A percentile compares a stretch with the other conserved stretches of the same genome.
phyloP scores from a whole-genome alignment of 352 stramenopile species.

The Phytopythium sindhum region DNA sequence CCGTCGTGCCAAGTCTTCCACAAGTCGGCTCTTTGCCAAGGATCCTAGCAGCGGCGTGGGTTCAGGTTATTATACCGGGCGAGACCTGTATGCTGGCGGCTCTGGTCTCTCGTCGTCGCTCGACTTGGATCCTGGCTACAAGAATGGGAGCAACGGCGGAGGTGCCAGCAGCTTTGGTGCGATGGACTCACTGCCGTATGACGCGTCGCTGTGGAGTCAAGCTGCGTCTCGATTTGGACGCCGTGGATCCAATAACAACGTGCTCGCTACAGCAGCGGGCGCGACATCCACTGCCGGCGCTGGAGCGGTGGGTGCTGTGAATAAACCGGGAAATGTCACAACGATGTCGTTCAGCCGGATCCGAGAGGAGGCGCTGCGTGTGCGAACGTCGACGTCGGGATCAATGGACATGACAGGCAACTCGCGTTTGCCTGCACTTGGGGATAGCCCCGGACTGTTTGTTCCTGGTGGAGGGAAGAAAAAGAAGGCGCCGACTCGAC shows the following conservation, averaged over 20 bases:
- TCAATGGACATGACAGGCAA: constrained; percentile 19
- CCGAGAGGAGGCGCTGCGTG: constrained; percentile 63
- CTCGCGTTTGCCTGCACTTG: not conserved
- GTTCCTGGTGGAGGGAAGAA: constrained; percentile 8
- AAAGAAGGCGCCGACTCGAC: constrained; percentile 20
- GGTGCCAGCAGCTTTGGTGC: not conserved
- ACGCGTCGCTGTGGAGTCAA: constrained; percentile 8
- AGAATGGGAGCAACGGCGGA: not conserved
- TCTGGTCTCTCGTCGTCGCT: not conserved
- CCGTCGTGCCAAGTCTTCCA: not conserved
- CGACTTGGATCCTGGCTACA: constrained; percentile 2
- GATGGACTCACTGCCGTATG: constrained; percentile 9
- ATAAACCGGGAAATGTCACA: not conserved
- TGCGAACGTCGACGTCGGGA: constrained; percentile 50
- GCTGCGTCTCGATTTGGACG: not conserved
- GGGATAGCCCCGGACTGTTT: constrained; percentile 5
- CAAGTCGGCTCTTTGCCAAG: constrained; percentile 2
- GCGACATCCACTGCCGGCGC: not conserved
- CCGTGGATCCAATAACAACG: constrained; percentile 2
- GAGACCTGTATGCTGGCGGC: not conserved
- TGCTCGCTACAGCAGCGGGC: not conserved
- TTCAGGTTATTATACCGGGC: not conserved
- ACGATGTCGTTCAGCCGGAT: constrained; percentile 41
- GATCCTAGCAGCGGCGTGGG: not conserved
- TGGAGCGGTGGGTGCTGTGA: not conserved